Percentiles rank a stretch among this genome's conserved stretches.
Conservation (phyloP, 139 green algal genomes). For the Picochlorum sp. region DNA sequence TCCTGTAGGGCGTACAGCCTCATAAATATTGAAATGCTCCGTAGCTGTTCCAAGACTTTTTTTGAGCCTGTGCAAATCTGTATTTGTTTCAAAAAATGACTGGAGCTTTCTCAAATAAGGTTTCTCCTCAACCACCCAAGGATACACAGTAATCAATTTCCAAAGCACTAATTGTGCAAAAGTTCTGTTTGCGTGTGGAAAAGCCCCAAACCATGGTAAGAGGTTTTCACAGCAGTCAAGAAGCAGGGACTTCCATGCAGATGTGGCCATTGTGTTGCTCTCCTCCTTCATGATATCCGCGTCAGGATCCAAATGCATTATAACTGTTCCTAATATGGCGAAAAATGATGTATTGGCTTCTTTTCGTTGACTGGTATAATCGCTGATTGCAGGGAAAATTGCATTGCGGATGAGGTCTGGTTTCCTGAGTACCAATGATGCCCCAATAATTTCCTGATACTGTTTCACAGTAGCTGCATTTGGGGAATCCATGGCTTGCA, state of each 20-base stretch:
- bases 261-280: not conserved
- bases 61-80: constrained; percentile 19
- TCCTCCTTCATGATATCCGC: not conserved
- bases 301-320: constrained; percentile 1
- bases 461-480: constrained; percentile 57
- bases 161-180: constrained; percentile 34
- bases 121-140: constrained; percentile 13
- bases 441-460: constrained; percentile 54
- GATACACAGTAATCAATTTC: constrained; percentile 31
- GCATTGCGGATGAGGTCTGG: constrained; percentile 22
- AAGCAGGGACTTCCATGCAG: constrained; percentile 13
- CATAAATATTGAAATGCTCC: too few species aligned
- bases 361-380: constrained; percentile 28
- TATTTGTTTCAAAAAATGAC: constrained; percentile 30
- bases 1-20: too few species aligned
- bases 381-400: constrained; percentile 42
- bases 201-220: constrained; percentile 56
- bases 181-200: constrained; percentile 50
- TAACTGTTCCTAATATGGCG: constrained; percentile 25
- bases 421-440: constrained; percentile 41
- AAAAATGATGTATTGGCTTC: constrained; percentile 40
- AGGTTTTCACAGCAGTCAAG: constrained; percentile 15
- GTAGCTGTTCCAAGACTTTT: too few species aligned
- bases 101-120: constrained; percentile 11
- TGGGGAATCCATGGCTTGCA: constrained; percentile 18